Base-by-base conservation (phyloP, 2,329 filamentous ascomycete species). In the Fusarium brevicatenulatum region DNA sequence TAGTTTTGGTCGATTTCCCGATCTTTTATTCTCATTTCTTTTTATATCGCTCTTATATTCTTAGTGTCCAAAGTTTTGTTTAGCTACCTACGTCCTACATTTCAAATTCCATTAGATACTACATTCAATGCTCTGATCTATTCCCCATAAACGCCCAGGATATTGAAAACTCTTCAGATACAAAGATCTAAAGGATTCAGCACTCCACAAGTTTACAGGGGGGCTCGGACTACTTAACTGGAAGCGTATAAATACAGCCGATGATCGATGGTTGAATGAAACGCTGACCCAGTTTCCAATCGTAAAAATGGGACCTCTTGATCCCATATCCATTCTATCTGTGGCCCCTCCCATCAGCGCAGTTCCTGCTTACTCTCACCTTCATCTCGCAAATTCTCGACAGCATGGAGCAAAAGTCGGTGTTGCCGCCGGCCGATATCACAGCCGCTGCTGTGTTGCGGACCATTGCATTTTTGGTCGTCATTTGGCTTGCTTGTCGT, bases 401-500 rank as follows among this genome's bases (percentile, higher is more conserved):
- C 36, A 66, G 10, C 23, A 70, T 70, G 68, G 40, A 66, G 10
- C 23, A 5, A 16, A 46, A 50, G 4, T 9, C 3, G 7, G 5
- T 11, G 0, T 47, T 49, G 37, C 42, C n/a, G 5, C n/a, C 23
- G 2, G 42, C 25, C 19, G 36, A 44, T 15, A n/a, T 72, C 13
- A 72, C 40, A 19, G 44, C 42, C 1, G 19, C 68, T 8, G 28
- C 23, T 19, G 57, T 34, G 5, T n/a, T 65, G 2, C 43, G 59
- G 28, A 56, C 46, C 9, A 21, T 63, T 25, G n/a, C 49, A 2
- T 69, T 73, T 32, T 46, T 82, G 2, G 9, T 77, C 10, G 70
- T 69, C 13, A 8, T 77, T 4, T 82, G 79, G 78, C 21, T 82
- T 18, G 62, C 52, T 2, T 83, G 82, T 65, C 73, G 78, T 13